phyloP scores from a whole-genome alignment of 2,329 filamentous ascomycete genomes.

The Fusarium protoensiforme region DNA sequence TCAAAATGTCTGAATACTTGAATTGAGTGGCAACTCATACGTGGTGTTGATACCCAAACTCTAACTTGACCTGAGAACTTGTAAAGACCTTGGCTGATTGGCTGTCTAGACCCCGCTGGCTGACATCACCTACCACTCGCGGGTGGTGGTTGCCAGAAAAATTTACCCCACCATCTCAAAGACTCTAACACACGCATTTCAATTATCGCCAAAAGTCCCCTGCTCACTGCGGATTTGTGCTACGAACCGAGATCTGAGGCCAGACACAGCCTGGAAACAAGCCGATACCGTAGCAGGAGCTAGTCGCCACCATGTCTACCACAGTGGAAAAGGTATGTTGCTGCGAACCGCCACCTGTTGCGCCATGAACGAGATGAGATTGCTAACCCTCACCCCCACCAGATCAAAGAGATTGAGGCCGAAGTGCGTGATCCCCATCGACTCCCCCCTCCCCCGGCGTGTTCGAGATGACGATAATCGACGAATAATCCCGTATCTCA shows the following conservation, averaged over 20 bases:
- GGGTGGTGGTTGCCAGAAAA: constrained; percentile 43
- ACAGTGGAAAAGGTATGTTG: constrained; percentile 90
- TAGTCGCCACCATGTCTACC: constrained; percentile 80
- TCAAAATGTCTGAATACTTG: not conserved
- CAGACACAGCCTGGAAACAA: constrained; percentile 20
- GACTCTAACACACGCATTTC: constrained; percentile 37
- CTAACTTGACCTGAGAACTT: not conserved
- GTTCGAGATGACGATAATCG: constrained; percentile 13
- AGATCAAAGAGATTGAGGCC: constrained; percentile 97
- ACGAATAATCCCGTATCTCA: not conserved
- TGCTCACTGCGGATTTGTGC: constrained; percentile 24
- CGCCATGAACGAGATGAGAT: constrained; percentile 18
- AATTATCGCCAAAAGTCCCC: constrained; percentile 40
- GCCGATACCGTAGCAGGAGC: constrained; percentile 20
- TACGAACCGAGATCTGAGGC: constrained; percentile 34
- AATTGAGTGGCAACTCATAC: not conserved
- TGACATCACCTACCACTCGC: constrained; percentile 47
- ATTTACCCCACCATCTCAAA: constrained; percentile 54
- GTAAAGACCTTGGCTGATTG: constrained; percentile 15
- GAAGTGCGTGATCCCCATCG: constrained; percentile 71
- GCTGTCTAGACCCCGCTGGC: constrained; percentile 14
- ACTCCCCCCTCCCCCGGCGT: constrained; percentile 17
- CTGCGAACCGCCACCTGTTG: constrained; percentile 3
- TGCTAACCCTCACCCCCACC: constrained; percentile 50
- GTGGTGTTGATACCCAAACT: not conserved